Percentiles rank a stretch among this genome's conserved stretches.
phyloP scores from a whole-genome alignment of 495 filamentous ascomycete species.

The Lasiosphaeria ovina region DNA sequence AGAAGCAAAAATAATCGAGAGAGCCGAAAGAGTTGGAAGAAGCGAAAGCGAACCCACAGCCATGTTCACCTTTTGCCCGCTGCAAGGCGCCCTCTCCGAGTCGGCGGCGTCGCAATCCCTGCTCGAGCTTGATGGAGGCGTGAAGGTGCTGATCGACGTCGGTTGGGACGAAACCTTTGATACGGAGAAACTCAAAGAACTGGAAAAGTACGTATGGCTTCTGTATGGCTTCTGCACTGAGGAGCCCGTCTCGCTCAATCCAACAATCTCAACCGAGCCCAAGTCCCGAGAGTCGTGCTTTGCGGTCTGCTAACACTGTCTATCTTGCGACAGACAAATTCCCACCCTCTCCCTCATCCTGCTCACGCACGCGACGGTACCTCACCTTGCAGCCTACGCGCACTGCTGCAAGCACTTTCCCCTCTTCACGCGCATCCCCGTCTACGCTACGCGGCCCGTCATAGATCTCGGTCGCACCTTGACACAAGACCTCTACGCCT shows the following conservation, averaged over 20 bases:
- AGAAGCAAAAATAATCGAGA: not conserved
- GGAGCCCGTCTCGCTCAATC: not conserved
- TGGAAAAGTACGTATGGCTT: constrained; percentile 69
- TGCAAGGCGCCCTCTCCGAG: constrained; percentile 85
- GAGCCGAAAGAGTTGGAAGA: no score
- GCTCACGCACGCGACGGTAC: constrained; percentile 86
- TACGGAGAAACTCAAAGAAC: constrained; percentile 69
- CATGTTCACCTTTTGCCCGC: constrained; percentile 95
- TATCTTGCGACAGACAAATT: constrained; percentile 59
- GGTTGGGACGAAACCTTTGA: constrained; percentile 95
- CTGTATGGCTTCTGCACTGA: constrained; percentile 1
- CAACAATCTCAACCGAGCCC: not conserved
- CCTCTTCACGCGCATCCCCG: constrained; percentile 86
- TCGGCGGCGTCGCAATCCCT: constrained; percentile 90
- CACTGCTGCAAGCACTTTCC: constrained; percentile 98
- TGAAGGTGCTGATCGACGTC: constrained; percentile 91
- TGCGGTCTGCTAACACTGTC: constrained; percentile 11
- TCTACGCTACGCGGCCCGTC: constrained; percentile 92
- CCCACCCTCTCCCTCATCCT: constrained; percentile 91
- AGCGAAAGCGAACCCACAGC: not conserved
- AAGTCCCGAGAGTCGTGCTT: not conserved
- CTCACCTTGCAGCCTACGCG: constrained; percentile 88
- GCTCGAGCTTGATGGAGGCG: constrained; percentile 91
- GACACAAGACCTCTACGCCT: constrained; percentile 88
- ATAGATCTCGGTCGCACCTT: constrained; percentile 89